phyloP scores from a whole-genome alignment of 345 rosid species.

The Rhizophora apiculata region DNA sequence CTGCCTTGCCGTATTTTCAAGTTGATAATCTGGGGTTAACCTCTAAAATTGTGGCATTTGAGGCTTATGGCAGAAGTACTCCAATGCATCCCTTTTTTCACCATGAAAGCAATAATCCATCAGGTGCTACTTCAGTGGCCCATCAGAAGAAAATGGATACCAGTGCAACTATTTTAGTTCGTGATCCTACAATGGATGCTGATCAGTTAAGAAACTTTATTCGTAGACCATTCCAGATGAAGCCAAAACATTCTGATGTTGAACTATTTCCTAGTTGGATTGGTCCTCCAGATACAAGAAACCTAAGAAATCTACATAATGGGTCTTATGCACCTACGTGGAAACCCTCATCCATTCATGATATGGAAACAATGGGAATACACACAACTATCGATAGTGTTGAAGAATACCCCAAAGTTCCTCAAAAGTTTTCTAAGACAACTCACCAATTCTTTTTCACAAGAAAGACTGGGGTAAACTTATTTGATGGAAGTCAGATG shows the following conservation, averaged over 20 bases:
- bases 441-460: constrained; percentile 37
- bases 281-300: constrained; percentile 10
- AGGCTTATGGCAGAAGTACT: constrained; percentile 21
- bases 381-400: constrained; percentile 43
- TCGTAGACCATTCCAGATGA: constrained; percentile 19
- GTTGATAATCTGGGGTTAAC: constrained; percentile 35
- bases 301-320: constrained; percentile 18
- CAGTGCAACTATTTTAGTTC: constrained; percentile 18
- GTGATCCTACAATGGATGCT: constrained; percentile 26
- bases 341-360: constrained; percentile 23
- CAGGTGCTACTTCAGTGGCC: constrained; percentile 28
- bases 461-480: constrained; percentile 35
- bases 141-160: constrained; percentile 40
- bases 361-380: constrained; percentile 47
- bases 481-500: constrained; percentile 38
- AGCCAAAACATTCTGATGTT: constrained; percentile 17
- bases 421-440: constrained; percentile 33
- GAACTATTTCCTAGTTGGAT: constrained; percentile 23
- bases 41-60: constrained; percentile 38
- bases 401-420: constrained; percentile 28
- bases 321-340: constrained; percentile 29
- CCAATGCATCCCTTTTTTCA: constrained; percentile 21
- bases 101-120: constrained; percentile 20
- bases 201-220: constrained; percentile 16
- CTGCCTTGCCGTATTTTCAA: constrained; percentile 25